phyloP scores from a whole-genome alignment of 208 protist genomes.

The Trypanosoma lewisi region DNA sequence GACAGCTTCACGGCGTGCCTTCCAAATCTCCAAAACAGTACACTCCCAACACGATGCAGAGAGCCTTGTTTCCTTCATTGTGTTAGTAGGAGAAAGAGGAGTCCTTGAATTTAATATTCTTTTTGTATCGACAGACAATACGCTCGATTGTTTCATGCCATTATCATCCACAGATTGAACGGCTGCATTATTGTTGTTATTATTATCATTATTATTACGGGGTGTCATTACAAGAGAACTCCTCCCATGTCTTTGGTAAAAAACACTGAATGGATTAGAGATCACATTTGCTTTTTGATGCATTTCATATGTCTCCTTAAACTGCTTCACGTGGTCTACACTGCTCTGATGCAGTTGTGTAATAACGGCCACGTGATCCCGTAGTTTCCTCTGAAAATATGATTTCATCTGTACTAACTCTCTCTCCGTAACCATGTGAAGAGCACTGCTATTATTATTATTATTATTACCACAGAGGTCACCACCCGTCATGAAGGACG shows the following conservation, averaged over 20 bases:
- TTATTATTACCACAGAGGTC: too few species aligned
- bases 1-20: constrained; percentile 7
- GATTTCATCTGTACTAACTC: constrained; percentile 2
- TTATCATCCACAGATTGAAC: too few species aligned
- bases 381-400: not conserved
- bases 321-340: not conserved
- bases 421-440: not conserved
- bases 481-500: not conserved
- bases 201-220: too few species aligned
- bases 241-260: too few species aligned
- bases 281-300: too few species aligned
- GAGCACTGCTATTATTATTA: not conserved
- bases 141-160: too few species aligned
- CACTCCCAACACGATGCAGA: constrained; percentile 8
- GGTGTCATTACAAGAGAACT: too few species aligned
- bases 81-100: too few species aligned
- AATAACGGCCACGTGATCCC: not conserved
- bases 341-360: not conserved
- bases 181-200: too few species aligned
- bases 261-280: too few species aligned
- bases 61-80: not conserved
- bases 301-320: constrained; percentile 1
- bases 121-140: not conserved
- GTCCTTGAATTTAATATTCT: not conserved
- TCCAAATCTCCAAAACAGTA: constrained; percentile 16